These are phyloP conservation scores for Thermothielavioides terrestris DNA, from an alignment of 495 filamentous ascomycete species.

Conservation along the genomic window DNA sequence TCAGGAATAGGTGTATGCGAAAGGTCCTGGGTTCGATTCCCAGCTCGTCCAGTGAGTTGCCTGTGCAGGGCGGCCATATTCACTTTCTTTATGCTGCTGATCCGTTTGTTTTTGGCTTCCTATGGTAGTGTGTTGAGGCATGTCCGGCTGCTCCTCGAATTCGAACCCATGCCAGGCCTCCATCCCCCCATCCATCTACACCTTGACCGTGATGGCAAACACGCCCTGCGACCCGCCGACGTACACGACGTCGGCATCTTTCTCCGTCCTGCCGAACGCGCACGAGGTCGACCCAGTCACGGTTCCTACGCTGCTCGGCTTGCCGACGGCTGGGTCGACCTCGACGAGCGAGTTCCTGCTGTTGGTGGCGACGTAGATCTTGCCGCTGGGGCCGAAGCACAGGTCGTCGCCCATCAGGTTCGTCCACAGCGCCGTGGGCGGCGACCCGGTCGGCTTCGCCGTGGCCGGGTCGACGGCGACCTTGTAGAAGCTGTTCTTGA, in stretches of 20 bases:
- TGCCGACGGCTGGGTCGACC: conserved; percentile 27
- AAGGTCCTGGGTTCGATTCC: conserved; percentile 11
- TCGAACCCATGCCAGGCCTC: not conserved
- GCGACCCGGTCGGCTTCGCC: conserved; percentile 31
- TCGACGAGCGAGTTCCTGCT: conserved; percentile 31
- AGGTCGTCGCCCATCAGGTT: conserved; percentile 37
- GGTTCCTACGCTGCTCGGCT: conserved; percentile 21
- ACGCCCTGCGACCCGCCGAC: conserved; percentile 25
- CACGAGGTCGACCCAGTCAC: conserved; percentile 30
- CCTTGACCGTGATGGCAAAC: conserved; percentile 24
- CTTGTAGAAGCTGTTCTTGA: conserved; percentile 36
- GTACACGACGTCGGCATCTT: conserved; percentile 33
- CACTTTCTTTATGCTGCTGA: not conserved
- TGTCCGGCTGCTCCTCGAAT: too few relatives aligned
- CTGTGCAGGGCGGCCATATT: not conserved
- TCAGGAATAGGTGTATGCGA: not conserved
- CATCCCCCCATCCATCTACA: not conserved
- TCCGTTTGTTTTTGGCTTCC: too few relatives aligned
- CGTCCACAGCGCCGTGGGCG: conserved; percentile 28
- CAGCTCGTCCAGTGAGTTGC: not conserved
- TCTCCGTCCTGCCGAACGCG: conserved; percentile 32
- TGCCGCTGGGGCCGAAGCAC: conserved; percentile 32
- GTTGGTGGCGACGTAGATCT: conserved; percentile 35
- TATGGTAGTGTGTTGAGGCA: too few relatives aligned
- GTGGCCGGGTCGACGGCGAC: conserved; percentile 30